Conservation (phyloP, 805 yeast species). For the Wickerhamomyces tratensis region DNA sequence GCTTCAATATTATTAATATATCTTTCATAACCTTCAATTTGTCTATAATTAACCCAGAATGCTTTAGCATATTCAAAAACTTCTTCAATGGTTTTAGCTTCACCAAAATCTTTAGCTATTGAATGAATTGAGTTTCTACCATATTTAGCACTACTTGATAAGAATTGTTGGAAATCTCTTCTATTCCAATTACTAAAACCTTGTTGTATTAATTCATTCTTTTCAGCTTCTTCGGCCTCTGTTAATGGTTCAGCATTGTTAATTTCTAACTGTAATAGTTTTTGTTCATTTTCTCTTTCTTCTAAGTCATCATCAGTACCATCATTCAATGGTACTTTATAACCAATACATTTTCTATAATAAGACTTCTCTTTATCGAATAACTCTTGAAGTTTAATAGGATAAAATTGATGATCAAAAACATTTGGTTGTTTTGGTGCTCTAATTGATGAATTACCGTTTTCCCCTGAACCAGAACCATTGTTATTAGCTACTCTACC, state of each 20-base stretch:
- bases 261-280: conserved; percentile 61
- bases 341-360: conserved; percentile 58
- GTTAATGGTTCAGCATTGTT: conserved; percentile 73
- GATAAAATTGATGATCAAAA: conserved; percentile 87
- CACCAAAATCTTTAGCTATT: conserved; percentile 60
- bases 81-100: conserved; percentile 71
- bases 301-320: conserved; percentile 33
- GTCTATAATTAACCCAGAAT: conserved; percentile 73
- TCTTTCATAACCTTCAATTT: conserved; percentile 84
- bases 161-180: conserved; percentile 78
- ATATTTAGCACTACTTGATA: conserved; percentile 61
- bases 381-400: conserved; percentile 63
- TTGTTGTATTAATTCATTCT: conserved; percentile 44
- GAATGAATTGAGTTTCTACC: conserved; percentile 68
- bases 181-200: conserved; percentile 84
- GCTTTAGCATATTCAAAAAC: conserved; percentile 65
- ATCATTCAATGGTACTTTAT: conserved; percentile 51
- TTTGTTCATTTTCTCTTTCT: conserved; percentile 32
- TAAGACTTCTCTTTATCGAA: conserved; percentile 76
- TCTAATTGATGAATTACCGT: conserved; percentile 48
- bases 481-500: conserved; percentile 37
- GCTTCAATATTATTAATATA: conserved; percentile 71
- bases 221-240: conserved; percentile 65
- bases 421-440: conserved; percentile 79
- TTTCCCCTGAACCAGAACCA: conserved; percentile 32